Evolutionary conservation across 2,329 filamentous ascomycete species (phyloP), one percentile per base, ranked within the genome.

Genomic region (Trichoderma sp.): DNA sequence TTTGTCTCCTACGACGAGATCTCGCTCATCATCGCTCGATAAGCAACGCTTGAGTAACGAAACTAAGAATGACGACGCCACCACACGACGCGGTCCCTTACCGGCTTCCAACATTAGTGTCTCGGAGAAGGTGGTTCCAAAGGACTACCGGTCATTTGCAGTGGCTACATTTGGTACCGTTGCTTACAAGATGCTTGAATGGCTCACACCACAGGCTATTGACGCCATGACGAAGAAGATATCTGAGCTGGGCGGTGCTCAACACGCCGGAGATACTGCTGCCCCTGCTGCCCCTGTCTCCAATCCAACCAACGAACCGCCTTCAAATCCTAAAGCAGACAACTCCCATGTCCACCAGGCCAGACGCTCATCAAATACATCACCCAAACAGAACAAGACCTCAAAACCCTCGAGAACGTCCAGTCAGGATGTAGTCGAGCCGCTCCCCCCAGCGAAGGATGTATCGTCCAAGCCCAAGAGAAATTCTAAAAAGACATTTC

Each of bases 131-230:
- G 80, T 83, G 1, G 75, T 80, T 13, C 84, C 79, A 72, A 87
- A 85, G 70, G 87, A 89, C 71, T 84, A 89, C 72, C 81, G 87
- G 6, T 89, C 87, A 0, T 88, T 89, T 74, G 84, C 87, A 8
- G 86, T 86, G 7, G 89, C 89, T 71, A 80, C 90, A 8, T 90
- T 91, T 73, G 87, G 85, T 7, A 90, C 89, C 0, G 86, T 86
- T 13, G 85, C 89, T 13, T 89, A 91, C 77, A 90, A 89, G 74
- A 91, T 91, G 87, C 74, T 91, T 4, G 89, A 91, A 75, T 91
- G 88, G 89, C 79, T 91, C n/a, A 88, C 88, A 1, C 88, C 88
- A 0, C 82, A 83, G 66, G 84, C 83, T n/a, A 75, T 88, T 4
- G 82, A 83, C 24, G 79, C 81, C 11, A 83, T 88, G 78, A 80